Evolutionary conservation across 2,329 filamentous ascomycete genomes (phyloP), one percentile per base, ranked within the genome.

Genomic region (Xylariaceae sp.): DNA sequence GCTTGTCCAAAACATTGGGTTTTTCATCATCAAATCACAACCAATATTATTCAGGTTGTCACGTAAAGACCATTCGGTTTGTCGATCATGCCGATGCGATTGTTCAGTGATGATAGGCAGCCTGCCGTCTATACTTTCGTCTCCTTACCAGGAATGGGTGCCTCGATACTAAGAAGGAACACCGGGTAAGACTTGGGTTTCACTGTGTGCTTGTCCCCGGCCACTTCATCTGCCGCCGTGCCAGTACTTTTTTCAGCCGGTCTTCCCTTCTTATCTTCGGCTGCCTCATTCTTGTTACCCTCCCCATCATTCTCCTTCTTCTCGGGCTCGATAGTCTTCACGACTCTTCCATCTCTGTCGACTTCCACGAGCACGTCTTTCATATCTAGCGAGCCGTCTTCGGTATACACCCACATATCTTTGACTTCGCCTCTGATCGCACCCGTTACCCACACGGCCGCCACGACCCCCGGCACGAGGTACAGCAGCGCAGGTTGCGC

Each of bases 401-500:
- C 92, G 0, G 83, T 90, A 63, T 91, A 97, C 2, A 75, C 74
- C 86, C 88, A 95, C 81, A 97, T 86, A 39, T 83, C 69, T 44
- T 73, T 75, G 2, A 92, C 56, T 62, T 97, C 90, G 2, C 90
- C 87, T 11, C 84, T 81, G 15, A 78, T 65, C 5, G 84, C 58
- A 0, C 86, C 92, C 2, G 87, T 94, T 3, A 83, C 68, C 86
- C 89, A 95, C 1, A 94, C 65, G 1, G 85, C 80, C 1, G 80
- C 75, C 5, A 96, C 71, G 0, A 97, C 89, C 0, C 88, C 86
- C 0, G 92, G 92, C 0, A 97, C 94, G 6, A 99, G 81, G 65
- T 97, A 97, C 12, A 99, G 73, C 31, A 99, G 76, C 7, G 94
- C 92, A 0, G 92, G 92, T 65, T 99, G 92, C 2, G 89, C 89